Evolutionary conservation across 495 filamentous ascomycete genomes (phyloP).

Genomic region (Pyronema omphalodes): DNA sequence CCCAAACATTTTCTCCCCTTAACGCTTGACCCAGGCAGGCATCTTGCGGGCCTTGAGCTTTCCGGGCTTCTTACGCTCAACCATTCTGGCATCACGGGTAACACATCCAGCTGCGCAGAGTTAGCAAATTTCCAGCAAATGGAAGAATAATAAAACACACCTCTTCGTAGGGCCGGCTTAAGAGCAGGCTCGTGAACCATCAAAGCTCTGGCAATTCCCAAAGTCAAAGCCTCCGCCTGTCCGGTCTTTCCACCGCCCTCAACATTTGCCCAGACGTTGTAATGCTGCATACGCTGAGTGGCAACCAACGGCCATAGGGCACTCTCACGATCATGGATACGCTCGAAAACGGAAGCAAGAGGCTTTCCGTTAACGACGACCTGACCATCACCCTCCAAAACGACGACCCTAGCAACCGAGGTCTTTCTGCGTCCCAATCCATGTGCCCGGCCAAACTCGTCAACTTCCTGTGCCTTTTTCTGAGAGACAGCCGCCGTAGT

Average conservation of each 20-base stretch:
- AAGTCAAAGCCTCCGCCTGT: constrained; percentile 84
- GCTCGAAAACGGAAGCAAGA: constrained; percentile 57
- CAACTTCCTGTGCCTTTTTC: constrained; percentile 39
- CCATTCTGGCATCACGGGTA: constrained; percentile 74
- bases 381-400: constrained; percentile 85
- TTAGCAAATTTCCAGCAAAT: constrained; percentile 15
- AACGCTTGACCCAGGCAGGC: constrained; percentile 85
- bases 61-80: constrained; percentile 97
- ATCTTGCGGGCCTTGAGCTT: constrained; percentile 93
- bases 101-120: constrained; percentile 58
- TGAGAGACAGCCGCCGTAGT: constrained; percentile 48
- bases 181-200: constrained; percentile 75
- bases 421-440: constrained; percentile 73
- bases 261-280: constrained; percentile 82
- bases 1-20: neutral
- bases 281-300: constrained; percentile 76
- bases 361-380: constrained; percentile 76
- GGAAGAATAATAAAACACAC: constrained; percentile 37
- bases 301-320: constrained; percentile 75
- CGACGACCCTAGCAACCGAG: constrained; percentile 59
- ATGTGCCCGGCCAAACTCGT: constrained; percentile 54
- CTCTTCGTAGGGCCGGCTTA: constrained; percentile 72
- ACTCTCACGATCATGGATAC: constrained; percentile 87
- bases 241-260: constrained; percentile 78
- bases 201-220: constrained; percentile 80